phyloP scores from a whole-genome alignment of 768 basidiomycete species.

The Agaricus bisporus region DNA sequence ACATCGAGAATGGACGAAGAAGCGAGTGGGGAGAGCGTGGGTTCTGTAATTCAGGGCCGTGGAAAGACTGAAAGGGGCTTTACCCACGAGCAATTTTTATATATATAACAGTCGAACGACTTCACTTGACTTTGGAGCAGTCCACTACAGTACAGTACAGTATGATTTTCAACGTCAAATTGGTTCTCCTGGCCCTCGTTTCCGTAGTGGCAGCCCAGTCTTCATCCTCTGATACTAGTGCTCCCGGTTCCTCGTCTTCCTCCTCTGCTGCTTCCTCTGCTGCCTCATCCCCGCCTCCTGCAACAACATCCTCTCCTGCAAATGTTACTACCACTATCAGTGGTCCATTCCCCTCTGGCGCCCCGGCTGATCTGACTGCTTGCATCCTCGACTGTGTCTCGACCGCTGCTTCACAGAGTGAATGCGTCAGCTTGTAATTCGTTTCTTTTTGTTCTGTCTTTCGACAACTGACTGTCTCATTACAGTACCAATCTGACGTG shows the following conservation, averaged over 20 bases:
- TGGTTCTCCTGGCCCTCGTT: neutral
- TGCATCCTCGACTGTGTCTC: constrained; percentile 17
- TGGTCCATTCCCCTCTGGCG: neutral
- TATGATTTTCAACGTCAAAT: constrained; percentile 3
- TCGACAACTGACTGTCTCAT: neutral
- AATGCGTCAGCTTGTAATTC: constrained; percentile 16
- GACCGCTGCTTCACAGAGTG: constrained; percentile 14
- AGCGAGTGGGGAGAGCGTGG: too few species aligned
- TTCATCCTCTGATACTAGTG: neutral
- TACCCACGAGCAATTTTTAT: neutral
- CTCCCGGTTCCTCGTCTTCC: neutral
- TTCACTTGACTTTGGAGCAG: neutral
- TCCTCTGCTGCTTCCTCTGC: neutral
- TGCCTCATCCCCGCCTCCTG: neutral
- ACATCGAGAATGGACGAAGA: too few species aligned
- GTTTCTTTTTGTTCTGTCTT: neutral
- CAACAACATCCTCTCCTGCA: too few species aligned
- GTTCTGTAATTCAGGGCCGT: neutral
- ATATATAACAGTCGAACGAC: constrained; percentile 1
- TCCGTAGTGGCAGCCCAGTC: neutral
- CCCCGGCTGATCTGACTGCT: constrained; percentile 11
- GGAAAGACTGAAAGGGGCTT: neutral
- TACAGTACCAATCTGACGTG: constrained; percentile 16
- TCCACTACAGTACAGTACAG: neutral
- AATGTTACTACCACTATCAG: neutral